Conservation (phyloP, 352 stramenopile species). For the Globisporangium spinosum region DNA sequence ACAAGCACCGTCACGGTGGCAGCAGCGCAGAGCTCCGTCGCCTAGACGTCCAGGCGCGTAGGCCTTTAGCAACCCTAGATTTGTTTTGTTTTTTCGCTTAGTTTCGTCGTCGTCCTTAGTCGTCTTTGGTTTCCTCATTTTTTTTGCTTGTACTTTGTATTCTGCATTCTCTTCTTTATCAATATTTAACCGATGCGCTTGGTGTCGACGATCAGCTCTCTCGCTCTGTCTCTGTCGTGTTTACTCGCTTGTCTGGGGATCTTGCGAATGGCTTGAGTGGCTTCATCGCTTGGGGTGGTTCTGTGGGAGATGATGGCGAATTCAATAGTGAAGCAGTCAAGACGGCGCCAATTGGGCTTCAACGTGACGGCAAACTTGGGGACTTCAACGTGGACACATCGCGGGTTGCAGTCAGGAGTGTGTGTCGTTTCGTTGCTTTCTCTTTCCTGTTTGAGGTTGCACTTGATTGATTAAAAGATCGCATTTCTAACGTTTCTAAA, state of each 20-base stretch:
- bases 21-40: neutral
- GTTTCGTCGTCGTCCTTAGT: neutral
- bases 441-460: neutral
- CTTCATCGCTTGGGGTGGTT: neutral
- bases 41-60: neutral
- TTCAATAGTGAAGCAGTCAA: neutral
- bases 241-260: neutral
- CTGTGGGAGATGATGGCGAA: neutral
- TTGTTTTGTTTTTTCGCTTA: neutral
- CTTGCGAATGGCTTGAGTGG: neutral
- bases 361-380: too few species aligned
- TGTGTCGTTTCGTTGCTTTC: neutral
- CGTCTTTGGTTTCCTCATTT: neutral
- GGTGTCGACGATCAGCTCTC: neutral
- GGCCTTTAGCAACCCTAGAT: neutral
- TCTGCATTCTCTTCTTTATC: neutral
- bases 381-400: neutral
- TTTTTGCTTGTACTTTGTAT: neutral
- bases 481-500: neutral
- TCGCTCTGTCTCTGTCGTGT: neutral
- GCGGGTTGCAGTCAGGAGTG: neutral
- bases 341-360: too few species aligned
- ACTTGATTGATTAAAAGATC: neutral
- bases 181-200: neutral
- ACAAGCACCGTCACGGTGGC: neutral